Evolutionary conservation across 148 eudicot species (phyloP).

Genomic region (Oxyria digyna): DNA sequence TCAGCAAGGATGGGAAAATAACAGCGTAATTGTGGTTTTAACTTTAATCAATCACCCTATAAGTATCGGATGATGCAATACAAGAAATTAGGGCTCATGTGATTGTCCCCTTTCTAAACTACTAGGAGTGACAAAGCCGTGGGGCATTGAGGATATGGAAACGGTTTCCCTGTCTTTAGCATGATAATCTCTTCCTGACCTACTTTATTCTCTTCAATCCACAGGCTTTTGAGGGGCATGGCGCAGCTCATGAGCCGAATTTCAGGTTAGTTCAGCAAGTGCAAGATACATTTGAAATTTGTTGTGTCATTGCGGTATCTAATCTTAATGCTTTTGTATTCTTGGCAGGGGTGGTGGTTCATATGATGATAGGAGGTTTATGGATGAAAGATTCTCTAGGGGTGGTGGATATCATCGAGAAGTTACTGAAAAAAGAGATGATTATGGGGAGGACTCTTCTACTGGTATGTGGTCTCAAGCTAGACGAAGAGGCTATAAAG

Average conservation of each 20-base stretch:
- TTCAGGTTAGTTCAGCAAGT: conserved; percentile 59
- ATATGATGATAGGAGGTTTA: conserved; percentile 80
- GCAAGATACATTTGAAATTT: not conserved
- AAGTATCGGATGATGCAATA: conserved; percentile 63
- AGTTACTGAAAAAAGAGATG: conserved; percentile 61
- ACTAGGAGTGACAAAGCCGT: conserved; percentile 52
- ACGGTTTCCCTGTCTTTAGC: conserved; percentile 77
- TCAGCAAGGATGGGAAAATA: conserved; percentile 99
- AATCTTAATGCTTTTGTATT: conserved; percentile 6
- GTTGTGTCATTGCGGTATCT: not conserved
- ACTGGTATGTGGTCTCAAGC: conserved; percentile 67
- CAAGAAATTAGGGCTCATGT: conserved; percentile 83
- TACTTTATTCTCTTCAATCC: conserved; percentile 98
- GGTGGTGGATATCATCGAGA: conserved; percentile 57
- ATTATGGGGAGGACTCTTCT: conserved; percentile 50
- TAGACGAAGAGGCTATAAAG: conserved; percentile 82
- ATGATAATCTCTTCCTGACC: conserved; percentile 85
- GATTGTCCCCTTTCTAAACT: conserved; percentile 68
- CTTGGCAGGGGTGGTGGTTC: conserved; percentile 68
- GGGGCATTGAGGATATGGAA: conserved; percentile 93
- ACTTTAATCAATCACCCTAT: conserved; percentile 67
- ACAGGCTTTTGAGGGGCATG: conserved; percentile 99
- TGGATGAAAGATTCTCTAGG: conserved; percentile 74
- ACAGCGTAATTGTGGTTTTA: conserved; percentile 99
- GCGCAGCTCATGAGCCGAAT: conserved; percentile 76